Conservation (phyloP, 1,284 basidiomycete species). For the Fistulinella cinereoalba region DNA sequence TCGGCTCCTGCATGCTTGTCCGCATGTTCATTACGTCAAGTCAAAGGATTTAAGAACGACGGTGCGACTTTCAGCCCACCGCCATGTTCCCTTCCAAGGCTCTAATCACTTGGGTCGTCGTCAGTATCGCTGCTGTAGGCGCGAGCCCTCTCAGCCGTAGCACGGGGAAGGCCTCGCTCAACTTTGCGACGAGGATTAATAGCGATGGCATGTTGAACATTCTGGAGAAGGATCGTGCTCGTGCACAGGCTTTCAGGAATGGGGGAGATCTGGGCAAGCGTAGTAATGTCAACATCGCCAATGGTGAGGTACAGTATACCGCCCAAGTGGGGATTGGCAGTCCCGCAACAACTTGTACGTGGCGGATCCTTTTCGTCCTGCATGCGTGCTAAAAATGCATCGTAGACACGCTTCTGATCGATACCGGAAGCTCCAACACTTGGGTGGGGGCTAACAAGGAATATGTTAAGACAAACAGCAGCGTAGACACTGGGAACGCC, state of each 20-base stretch:
- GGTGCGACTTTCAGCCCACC: too few relatives aligned
- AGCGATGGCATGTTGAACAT: too few relatives aligned
- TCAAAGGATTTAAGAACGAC: too few relatives aligned
- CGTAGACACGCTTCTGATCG: slow-evolving; percentile 1
- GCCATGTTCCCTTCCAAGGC: too few relatives aligned
- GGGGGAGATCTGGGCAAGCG: slow-evolving; percentile 5
- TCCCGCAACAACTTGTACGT: slow-evolving; percentile 42
- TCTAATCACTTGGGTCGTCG: too few relatives aligned
- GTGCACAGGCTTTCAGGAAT: neutral
- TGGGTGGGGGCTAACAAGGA: neutral
- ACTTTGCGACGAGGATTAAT: too few relatives aligned
- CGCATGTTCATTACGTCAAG: too few relatives aligned
- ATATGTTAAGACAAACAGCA: slow-evolving; percentile 2
- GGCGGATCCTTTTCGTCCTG: neutral
- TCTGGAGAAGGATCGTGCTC: neutral
- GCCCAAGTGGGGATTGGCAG: slow-evolving; percentile 42
- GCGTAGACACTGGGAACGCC: slow-evolving; percentile 39
- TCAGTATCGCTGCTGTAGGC: too few relatives aligned
- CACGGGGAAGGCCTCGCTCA: too few relatives aligned
- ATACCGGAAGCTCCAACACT: slow-evolving; percentile 4
- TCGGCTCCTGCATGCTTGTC: too few relatives aligned
- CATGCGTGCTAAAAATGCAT: neutral
- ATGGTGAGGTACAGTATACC: slow-evolving; percentile 32
- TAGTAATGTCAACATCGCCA: slow-evolving; percentile 5
- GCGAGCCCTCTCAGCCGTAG: too few relatives aligned